Conservation (phyloP, 257 asterid species). For the Solanum etuberosum region DNA sequence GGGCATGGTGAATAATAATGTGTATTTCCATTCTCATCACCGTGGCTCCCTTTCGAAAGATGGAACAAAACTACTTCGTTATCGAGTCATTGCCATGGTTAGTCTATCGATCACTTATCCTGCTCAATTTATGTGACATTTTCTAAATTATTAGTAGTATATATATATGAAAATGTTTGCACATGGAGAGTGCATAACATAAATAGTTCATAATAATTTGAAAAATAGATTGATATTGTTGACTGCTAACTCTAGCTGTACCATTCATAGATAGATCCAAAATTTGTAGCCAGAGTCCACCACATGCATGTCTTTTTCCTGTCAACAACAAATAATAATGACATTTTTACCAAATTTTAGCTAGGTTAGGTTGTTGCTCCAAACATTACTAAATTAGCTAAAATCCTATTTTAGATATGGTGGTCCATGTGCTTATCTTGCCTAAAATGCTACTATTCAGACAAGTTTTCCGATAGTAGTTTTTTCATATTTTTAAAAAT, state of each 20-base stretch:
- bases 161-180: not conserved
- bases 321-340: not conserved
- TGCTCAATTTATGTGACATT: not conserved
- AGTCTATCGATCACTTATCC: not conserved
- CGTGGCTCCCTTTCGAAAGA: constrained; percentile 18
- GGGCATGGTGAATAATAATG: constrained; percentile 15
- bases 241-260: not conserved
- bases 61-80: constrained; percentile 34
- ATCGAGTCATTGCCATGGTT: constrained; percentile 54
- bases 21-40: constrained; percentile 22
- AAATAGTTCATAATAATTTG: not conserved
- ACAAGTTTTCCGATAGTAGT: not conserved
- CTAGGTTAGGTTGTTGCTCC: not conserved
- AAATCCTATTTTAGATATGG: not conserved
- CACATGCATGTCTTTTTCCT: not conserved
- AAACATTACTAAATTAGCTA: not conserved
- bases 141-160: not conserved
- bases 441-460: not conserved
- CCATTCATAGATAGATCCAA: not conserved
- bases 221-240: not conserved
- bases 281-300: not conserved
- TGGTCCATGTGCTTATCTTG: not conserved
- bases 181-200: not conserved
- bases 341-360: not conserved
- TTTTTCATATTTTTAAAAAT: not conserved